phyloP scores from a whole-genome alignment of 2,329 filamentous ascomycete species.

The Colletotrichum destructivum region DNA sequence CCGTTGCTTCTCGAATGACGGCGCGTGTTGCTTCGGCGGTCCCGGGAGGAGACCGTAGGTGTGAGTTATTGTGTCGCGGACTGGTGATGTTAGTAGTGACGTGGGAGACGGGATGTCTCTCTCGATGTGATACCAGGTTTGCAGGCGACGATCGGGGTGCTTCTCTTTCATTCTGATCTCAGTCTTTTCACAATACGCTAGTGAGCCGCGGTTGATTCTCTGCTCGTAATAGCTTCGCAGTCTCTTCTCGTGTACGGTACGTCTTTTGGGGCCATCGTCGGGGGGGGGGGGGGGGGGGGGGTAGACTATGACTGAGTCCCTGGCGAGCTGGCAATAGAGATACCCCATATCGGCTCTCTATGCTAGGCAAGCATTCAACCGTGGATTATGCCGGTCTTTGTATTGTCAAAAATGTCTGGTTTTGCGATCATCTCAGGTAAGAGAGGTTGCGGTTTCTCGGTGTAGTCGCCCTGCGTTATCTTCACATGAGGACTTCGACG shows the following conservation, averaged over 20 bases:
- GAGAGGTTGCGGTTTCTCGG: no score
- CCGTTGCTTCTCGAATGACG: conserved; percentile 10
- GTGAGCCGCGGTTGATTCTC: accelerated
- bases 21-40: conserved; percentile 7
- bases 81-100: neutral
- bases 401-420: no score
- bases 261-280: neutral
- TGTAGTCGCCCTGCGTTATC: neutral
- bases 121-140: neutral
- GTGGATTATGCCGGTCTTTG: no score
- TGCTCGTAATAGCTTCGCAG: neutral
- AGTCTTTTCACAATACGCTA: no score
- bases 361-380: no score
- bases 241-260: neutral
- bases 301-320: neutral
- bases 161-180: neutral
- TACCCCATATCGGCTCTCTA: no score
- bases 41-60: neutral
- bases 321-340: no score
- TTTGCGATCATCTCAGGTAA: no score
- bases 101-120: neutral
- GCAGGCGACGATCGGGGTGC: neutral
- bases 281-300: no score
- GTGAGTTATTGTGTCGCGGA: neutral
- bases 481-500: neutral